Evolutionary conservation across 2,329 filamentous ascomycete genomes (phyloP).

Genomic region (Helminthosporium solani): DNA sequence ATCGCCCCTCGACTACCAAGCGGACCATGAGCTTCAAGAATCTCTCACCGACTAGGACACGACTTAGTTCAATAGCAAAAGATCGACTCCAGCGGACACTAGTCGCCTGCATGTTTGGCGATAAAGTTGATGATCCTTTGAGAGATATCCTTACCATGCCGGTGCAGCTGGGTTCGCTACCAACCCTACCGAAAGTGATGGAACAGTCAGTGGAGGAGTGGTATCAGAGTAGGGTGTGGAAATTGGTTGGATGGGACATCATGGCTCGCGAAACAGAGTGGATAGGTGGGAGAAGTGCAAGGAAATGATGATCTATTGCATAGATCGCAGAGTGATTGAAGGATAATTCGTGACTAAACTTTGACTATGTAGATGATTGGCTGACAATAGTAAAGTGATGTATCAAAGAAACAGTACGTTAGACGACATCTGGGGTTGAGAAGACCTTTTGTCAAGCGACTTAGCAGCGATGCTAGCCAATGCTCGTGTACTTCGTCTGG

Average conservation of each 20-base stretch:
- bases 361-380: no score
- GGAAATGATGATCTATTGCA: no score
- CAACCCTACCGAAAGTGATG: conserved; percentile 38
- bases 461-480: no score
- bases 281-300: conserved; percentile 1
- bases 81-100: conserved; percentile 49
- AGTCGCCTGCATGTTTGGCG: conserved; percentile 47
- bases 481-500: no score
- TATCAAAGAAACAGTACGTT: no score
- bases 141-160: conserved; percentile 47
- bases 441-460: no score
- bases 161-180: conserved; percentile 20
- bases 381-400: no score
- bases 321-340: no score
- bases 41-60: conserved; percentile 28
- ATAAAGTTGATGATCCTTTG: conserved; percentile 41
- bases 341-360: no score
- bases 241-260: conserved; percentile 59
- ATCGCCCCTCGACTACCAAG: conserved; percentile 13
- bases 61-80: conserved; percentile 41
- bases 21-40: conserved; percentile 24
- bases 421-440: no score
- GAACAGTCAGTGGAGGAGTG: conserved; percentile 50
- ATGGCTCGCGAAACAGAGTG: conserved; percentile 30
- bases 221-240: conserved; percentile 60